These are phyloP conservation scores for Oryza australiensis DNA, from an alignment of 176 grass and related monocot genomes.

Conservation along the genomic window DNA sequence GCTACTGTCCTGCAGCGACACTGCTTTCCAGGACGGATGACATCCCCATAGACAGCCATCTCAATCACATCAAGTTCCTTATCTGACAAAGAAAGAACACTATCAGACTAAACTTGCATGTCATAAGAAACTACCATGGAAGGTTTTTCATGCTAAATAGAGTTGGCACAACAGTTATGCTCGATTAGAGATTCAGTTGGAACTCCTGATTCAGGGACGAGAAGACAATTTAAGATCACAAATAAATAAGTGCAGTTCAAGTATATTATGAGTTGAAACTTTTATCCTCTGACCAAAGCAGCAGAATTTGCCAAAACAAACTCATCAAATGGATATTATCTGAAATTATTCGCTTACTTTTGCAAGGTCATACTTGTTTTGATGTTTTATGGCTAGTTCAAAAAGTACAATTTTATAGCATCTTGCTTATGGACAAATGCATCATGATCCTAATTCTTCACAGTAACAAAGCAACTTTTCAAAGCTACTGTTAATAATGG, in stretches of 20 bases:
- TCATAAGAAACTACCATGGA: not conserved
- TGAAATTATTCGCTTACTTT: not conserved
- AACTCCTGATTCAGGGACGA: no score
- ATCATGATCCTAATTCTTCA: not conserved
- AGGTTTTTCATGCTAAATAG: not conserved
- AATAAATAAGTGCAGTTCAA: not conserved
- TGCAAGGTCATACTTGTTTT: not conserved
- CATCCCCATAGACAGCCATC: constrained; percentile 89
- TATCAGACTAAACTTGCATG: not conserved
- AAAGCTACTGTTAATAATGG: not conserved
- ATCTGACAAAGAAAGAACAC: constrained; percentile 42
- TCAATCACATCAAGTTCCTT: constrained; percentile 94
- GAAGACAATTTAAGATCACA: not conserved
- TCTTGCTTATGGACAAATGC: not conserved
- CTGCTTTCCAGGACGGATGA: constrained; percentile 84
- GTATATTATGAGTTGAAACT: constrained; percentile 7
- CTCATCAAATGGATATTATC: not conserved
- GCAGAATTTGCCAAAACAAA: not conserved
- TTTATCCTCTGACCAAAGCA: not conserved
- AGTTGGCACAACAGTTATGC: not conserved
- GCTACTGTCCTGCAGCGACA: constrained; percentile 80
- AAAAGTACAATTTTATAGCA: not conserved
- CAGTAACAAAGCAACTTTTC: not conserved
- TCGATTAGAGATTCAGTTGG: not conserved
- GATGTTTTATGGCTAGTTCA: not conserved